Evolutionary conservation across 345 rosid genomes (phyloP), one percentile per base, ranked within the genome.

Genomic region (Trapa bicornis): DNA sequence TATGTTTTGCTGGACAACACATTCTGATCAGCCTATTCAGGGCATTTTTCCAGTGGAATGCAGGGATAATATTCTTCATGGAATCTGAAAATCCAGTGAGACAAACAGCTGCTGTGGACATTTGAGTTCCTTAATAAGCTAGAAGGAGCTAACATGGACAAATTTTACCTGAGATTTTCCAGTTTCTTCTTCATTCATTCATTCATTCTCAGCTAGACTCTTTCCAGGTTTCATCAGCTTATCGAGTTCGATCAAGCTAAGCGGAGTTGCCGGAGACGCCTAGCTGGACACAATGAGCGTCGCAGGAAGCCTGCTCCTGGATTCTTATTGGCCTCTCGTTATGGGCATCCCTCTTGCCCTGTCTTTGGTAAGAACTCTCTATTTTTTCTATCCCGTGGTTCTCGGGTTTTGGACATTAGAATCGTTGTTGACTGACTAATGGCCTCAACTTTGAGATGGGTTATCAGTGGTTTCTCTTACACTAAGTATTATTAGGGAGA

Each of bases 261-360:
- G 71, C 76, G 99, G 53, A 94, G 99, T 69, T 94, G 99, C 67
- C 93, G 99, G 37, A 86, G 96, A 72, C 87, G 96, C 75, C 82
- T 94, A 33, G 97, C 97, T 16, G 96, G 96, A 15, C 99, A 94
- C 69, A 94, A 94, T 29, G 99, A 89, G 76, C 91, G 99, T 12
- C 77, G 97, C 3, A 87, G 99, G 84, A 94, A 94, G 80, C 97
- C 93, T 12, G 88, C 89, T 22, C 79, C 86, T 12, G 86, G 92
- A 69, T 84, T 91, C 13, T 67, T 89, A 64, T 61, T 81, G 48
- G 70, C 89, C 43, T 73, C 91, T 69, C 89, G 84, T 67, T 83
- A 80, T 52, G 78, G 81, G 54, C 75, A 88, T 43, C 71, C 82
- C 37, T 68, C 88, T 69, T 77, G 94, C 1, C 79, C 90, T 10